phyloP scores from a whole-genome alignment of 768 basidiomycete genomes.

The Filobasidium wieringae region DNA sequence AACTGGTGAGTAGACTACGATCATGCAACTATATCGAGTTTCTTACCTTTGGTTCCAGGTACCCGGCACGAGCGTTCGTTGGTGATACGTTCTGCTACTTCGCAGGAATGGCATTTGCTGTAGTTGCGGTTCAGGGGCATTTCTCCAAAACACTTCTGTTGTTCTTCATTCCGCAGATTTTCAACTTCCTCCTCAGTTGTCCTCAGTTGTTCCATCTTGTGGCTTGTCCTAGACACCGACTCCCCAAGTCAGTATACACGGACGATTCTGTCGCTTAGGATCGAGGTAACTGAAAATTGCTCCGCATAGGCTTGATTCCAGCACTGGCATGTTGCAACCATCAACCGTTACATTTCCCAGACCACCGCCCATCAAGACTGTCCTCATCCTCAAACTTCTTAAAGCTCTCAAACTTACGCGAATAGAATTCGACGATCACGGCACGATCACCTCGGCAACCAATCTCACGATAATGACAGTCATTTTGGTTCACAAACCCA shows the following conservation, averaged over 20 bases:
- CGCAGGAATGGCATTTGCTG: constrained; percentile 96
- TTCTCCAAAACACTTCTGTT: constrained; percentile 91
- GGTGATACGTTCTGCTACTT: constrained; percentile 98
- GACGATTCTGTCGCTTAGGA: not conserved
- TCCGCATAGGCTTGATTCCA: constrained; percentile 53
- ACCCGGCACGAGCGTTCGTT: constrained; percentile 85
- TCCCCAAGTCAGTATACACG: constrained; percentile 58
- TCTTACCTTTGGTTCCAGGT: constrained; percentile 48
- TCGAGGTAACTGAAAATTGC: not conserved
- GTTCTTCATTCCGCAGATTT: constrained; percentile 95
- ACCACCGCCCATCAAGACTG: constrained; percentile 50
- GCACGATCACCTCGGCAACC: constrained; percentile 55
- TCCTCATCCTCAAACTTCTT: constrained; percentile 51
- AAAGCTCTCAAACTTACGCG: not conserved
- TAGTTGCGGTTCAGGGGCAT: constrained; percentile 92
- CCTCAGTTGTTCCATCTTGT: constrained; percentile 92
- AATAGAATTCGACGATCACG: constrained; percentile 42
- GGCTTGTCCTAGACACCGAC: constrained; percentile 83
- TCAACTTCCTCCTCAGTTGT: constrained; percentile 89
- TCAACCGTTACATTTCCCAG: constrained; percentile 55
- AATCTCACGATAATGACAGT: constrained; percentile 89
- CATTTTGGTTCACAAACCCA: constrained; percentile 68
- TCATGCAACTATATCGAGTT: not conserved
- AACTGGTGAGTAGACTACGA: constrained; percentile 70
- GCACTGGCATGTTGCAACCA: constrained; percentile 66